Conservation (phyloP, 2,329 filamentous ascomycete species). For the Aspergillus ochraceus region DNA sequence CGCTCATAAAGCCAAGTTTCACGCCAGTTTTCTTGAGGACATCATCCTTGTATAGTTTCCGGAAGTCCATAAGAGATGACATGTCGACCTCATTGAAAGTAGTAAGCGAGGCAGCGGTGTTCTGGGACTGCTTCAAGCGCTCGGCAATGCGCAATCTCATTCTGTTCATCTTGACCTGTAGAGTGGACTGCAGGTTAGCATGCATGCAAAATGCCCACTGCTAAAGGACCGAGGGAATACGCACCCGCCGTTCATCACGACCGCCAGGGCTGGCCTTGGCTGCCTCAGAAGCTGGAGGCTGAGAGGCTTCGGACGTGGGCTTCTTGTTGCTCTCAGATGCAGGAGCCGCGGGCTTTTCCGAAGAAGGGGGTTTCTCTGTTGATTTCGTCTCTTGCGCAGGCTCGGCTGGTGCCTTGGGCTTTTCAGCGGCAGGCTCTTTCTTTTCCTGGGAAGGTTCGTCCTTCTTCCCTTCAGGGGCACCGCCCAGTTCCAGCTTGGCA, state of each 20-base stretch:
- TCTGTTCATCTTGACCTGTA: conserved; percentile 97
- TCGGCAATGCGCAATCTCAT: conserved; percentile 98
- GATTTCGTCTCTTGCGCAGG: conserved; percentile 27
- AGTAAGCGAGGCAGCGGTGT: conserved; percentile 93
- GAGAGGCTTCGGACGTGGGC: conserved; percentile 21
- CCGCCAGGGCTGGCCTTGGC: conserved; percentile 56
- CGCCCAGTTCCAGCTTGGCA: conserved; percentile 79
- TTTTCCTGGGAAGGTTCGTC: conserved; percentile 58
- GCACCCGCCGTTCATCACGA: conserved; percentile 84
- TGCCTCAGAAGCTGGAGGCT: conserved; percentile 19
- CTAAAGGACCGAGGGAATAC: conserved; percentile 34
- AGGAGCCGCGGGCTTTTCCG: conserved; percentile 44
- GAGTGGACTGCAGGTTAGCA: conserved; percentile 7
- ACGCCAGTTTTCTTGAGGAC: conserved; percentile 93
- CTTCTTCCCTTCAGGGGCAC: conserved; percentile 56
- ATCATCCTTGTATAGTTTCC: conserved; percentile 96
- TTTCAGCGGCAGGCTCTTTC: conserved; percentile 59
- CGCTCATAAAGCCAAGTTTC: conserved; percentile 99
- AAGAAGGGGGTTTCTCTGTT: conserved; percentile 32
- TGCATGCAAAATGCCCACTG: background rate
- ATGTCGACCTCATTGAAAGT: conserved; percentile 99
- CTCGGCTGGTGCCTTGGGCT: conserved; percentile 32
- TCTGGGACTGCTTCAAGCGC: conserved; percentile 98
- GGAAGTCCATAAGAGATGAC: conserved; percentile 95
- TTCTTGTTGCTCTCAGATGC: conserved; percentile 25